Evolutionary conservation across 2,329 filamentous ascomycete species (phyloP), one percentile per base, ranked within the genome.

Genomic region (Zasmidium angulare): DNA sequence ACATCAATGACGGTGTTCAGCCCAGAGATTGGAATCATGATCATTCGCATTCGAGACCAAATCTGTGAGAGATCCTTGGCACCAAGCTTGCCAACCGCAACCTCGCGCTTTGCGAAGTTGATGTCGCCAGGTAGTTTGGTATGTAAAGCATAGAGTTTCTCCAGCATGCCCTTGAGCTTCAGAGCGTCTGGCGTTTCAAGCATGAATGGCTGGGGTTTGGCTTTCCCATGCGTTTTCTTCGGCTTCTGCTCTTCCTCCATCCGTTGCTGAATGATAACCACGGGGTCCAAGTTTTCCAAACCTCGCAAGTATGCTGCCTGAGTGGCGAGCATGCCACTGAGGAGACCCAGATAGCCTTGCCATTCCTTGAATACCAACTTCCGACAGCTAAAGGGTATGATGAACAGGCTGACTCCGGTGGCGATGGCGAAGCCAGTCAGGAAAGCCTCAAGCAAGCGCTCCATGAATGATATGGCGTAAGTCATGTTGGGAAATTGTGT

Each of bases 1-100:
- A 91, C 85, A 70, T 91, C 88, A 40, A 89, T 84, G 2, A 90
- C 82, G 0, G 88, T 88, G 48, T 81, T 83, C 58, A 92, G 81
- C 0, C 89, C 89, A 9, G 85, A 76, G 17, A 90, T 72, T 0
- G 89, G 89, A n/a, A 89, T 80, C 67, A 88, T 79, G 26, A 89
- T 82, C 3, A 77, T 75, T n/a, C 86, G 82, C 36, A 90, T 74
- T 9, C 84, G 76, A 54, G 79, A 81, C 67, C 84, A 86, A 6
- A 89, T 81, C 40, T 82, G 75, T 48, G 84, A 79, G 10, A 91
- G 75, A 60, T 91, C 87, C 56, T 86, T 82, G 0, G 86, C 81
- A 14, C 82, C 80, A 4, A 91, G 74, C 64, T 88, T 88, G 0
- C 88, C 89, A 71, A 84, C 85, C 0, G 88, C 89, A n/a, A 89